Evolutionary conservation across 2,329 filamentous ascomycete species (phyloP).

Genomic region (Coniochaeta sp.): DNA sequence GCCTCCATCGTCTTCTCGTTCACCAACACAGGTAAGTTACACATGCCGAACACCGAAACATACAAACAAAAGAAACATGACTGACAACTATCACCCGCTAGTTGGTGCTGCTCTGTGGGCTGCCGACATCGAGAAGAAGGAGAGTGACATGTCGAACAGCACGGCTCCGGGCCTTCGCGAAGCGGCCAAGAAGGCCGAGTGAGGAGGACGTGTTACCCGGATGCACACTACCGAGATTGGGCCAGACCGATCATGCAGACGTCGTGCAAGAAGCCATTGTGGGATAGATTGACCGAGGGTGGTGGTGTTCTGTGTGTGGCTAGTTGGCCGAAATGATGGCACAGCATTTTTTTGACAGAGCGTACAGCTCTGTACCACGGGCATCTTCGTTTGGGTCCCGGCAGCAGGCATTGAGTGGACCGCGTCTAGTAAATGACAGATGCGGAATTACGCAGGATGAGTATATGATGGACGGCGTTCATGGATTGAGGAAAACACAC

Average conservation of each 20-base stretch:
- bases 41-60: not conserved
- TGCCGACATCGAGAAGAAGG: conserved; percentile 66
- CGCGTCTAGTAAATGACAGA: not conserved
- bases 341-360: conserved; percentile 1
- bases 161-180: conserved; percentile 45
- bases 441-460: not conserved
- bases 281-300: not conserved
- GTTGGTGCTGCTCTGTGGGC: conserved; percentile 95
- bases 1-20: conserved; percentile 80
- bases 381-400: not conserved
- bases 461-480: not conserved
- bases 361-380: not conserved
- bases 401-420: not conserved
- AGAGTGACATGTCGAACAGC: conserved; percentile 38
- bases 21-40: conserved; percentile 68
- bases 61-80: not conserved
- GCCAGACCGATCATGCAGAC: conserved; percentile 10
- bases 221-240: conserved; percentile 10
- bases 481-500: not conserved
- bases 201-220: conserved; percentile 18
- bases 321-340: not conserved
- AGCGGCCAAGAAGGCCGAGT: conserved; percentile 41
- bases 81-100: conserved; percentile 20
- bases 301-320: not conserved
- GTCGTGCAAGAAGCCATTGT: conserved; percentile 4